Evolutionary conservation across 306 rosid genomes (phyloP), one percentile per base, ranked within the genome.

Genomic region (Albizia julibrissin): DNA sequence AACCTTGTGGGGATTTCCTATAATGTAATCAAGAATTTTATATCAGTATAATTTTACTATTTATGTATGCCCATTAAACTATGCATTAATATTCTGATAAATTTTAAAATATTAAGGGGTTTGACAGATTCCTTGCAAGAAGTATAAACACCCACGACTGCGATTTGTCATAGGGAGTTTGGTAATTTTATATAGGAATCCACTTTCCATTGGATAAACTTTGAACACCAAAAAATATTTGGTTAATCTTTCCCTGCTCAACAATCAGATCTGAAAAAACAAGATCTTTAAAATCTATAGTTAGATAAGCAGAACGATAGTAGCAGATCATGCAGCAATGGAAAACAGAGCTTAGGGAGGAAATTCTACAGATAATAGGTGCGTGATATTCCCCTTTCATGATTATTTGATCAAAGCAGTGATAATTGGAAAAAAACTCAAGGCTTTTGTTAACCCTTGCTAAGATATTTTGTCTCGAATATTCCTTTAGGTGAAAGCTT

Each of bases 211-310:
- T 29, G 31, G 31, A 73, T 47, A 65, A 76, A 39, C 37, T 62
- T 27, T 15, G 33, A 19, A 7, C 33, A 16, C 16, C 69, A 21
- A n/a, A 46, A 69, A 78, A 12, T 66, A 33, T 22, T 44, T 72
- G 31, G 31, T 61, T 59, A 76, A 56, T 70, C 67, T 37, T 81
- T 59, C 56, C 61, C 42, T 76, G 11, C 69, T 50, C 75, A 70
- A 66, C 24, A 80, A 81, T 49, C 5, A 29, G 67, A 43, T 72
- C 52, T 33, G 56, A 15, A 24, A 8, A 44, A 46, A 18, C 71
- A 31, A 37, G 27, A 40, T 10, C 24, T 78, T 34, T 74, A 72
- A 71, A 74, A 86, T 72, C 90, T 90, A 90, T 83, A 80, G 37
- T 3, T 13, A 27, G 5, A 50, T 42, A 67, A 59, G 43, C 59